Conservation (phyloP, 257 asterid species). For the Fraxinus quadrangulata region DNA sequence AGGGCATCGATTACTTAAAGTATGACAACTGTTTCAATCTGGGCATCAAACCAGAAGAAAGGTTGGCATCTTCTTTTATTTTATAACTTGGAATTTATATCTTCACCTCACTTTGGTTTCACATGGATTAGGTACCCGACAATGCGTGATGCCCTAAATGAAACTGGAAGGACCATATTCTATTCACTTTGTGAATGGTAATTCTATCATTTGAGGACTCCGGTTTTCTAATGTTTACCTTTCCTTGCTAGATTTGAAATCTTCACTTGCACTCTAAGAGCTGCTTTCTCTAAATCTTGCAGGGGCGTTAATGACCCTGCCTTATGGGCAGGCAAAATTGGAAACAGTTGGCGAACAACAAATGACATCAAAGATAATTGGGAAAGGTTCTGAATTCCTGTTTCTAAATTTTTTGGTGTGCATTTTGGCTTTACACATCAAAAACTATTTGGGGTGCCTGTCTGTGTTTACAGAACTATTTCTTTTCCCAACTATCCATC, state of each 20-base stretch:
- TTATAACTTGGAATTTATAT: slow-evolving; percentile 5
- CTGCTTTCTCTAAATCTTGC: slow-evolving; percentile 24
- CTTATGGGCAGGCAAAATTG: slow-evolving; percentile 83
- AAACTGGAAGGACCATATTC: slow-evolving; percentile 75
- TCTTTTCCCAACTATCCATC: too few species aligned
- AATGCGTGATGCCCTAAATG: slow-evolving; percentile 95
- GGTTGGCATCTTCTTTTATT: slow-evolving; percentile 42
- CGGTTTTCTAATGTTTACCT: background rate
- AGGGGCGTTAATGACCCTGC: slow-evolving; percentile 96
- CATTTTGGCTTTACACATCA: too few species aligned
- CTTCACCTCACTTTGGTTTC: slow-evolving; percentile 19
- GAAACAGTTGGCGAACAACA: slow-evolving; percentile 98
- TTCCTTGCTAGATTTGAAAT: background rate
- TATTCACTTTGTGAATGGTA: slow-evolving; percentile 96
- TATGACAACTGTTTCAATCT: slow-evolving; percentile 97
- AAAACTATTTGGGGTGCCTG: too few species aligned
- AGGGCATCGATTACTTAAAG: slow-evolving; percentile 93
- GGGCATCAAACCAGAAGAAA: slow-evolving; percentile 72
- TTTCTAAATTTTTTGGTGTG: background rate
- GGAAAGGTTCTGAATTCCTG: slow-evolving; percentile 62
- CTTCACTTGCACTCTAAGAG: background rate
- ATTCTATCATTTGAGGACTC: background rate
- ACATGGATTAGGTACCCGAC: slow-evolving; percentile 70
- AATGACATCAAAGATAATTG: slow-evolving; percentile 89
- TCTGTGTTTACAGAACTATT: too few species aligned